phyloP scores from a whole-genome alignment of 345 rosid genomes.

The Hypericum perforatum region DNA sequence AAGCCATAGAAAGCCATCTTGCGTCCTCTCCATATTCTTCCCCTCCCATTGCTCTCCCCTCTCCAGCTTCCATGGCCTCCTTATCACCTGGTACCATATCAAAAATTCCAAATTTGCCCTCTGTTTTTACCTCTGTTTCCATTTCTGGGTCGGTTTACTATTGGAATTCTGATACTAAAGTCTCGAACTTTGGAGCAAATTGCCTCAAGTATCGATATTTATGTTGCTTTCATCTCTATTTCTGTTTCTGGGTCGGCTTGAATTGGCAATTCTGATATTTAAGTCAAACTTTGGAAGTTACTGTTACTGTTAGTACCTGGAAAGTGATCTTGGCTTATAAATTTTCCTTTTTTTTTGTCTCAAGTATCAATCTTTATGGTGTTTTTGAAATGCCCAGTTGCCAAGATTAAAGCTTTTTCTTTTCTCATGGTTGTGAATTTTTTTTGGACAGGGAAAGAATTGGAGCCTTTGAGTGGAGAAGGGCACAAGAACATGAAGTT shows the following conservation, averaged over 20 bases:
- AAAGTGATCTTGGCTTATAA: too few species aligned
- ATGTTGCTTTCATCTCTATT: neutral
- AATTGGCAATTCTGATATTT: too few species aligned
- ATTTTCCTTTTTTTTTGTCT: too few species aligned
- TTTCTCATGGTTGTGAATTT: neutral
- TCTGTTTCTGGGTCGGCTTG: neutral
- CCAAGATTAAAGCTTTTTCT: conserved; percentile 5
- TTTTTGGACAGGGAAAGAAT: conserved; percentile 33
- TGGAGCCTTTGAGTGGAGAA: conserved; percentile 19
- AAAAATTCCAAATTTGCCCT: too few species aligned
- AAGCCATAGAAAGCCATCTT: conserved; percentile 23
- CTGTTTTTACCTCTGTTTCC: neutral
- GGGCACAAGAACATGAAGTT: conserved; percentile 29
- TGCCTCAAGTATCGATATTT: too few species aligned
- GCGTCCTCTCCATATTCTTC: conserved; percentile 25
- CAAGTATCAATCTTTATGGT: too few species aligned
- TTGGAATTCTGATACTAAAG: too few species aligned
- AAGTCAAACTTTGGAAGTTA: too few species aligned
- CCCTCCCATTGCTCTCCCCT: conserved; percentile 24
- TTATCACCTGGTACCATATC: conserved; percentile 50
- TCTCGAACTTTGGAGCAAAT: too few species aligned
- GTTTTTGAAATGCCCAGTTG: neutral
- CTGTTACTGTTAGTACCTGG: too few species aligned
- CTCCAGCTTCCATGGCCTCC: conserved; percentile 34
- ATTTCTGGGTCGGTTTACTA: neutral